Percentiles rank a stretch among this genome's conserved stretches.
phyloP scores from a whole-genome alignment of 1,284 basidiomycete species.

The Ustilago esculenta region DNA sequence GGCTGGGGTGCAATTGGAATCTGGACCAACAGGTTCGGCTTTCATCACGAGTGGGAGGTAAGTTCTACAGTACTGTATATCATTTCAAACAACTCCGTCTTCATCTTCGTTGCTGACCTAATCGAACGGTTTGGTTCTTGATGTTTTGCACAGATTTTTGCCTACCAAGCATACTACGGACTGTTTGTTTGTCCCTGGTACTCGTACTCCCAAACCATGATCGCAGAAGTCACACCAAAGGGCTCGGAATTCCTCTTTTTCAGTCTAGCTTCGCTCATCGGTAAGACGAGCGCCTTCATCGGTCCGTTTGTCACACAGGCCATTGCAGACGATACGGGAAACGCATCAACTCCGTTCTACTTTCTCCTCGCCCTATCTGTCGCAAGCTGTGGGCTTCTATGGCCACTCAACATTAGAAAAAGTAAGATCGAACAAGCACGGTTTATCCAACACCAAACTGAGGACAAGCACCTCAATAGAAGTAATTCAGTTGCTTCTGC shows the following conservation, averaged over 20 bases:
- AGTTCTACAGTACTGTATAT: too few species aligned
- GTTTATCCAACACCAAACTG: conserved; percentile 32
- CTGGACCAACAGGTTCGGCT: conserved; percentile 78
- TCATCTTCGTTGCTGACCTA: not conserved
- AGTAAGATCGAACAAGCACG: conserved; percentile 71
- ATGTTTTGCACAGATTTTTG: not conserved
- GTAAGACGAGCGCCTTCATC: conserved; percentile 73
- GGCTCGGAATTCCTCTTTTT: conserved; percentile 75
- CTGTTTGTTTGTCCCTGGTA: conserved; percentile 86
- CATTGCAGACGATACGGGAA: conserved; percentile 70
- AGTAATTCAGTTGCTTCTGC: too few species aligned
- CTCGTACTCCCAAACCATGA: conserved; percentile 84
- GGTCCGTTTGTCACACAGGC: conserved; percentile 77
- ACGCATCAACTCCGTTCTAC: conserved; percentile 83
- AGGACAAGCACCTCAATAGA: conserved; percentile 25
- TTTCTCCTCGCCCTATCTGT: conserved; percentile 80
- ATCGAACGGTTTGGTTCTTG: not conserved
- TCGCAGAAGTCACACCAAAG: conserved; percentile 80
- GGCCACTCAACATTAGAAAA: conserved; percentile 76
- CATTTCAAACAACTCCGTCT: too few species aligned
- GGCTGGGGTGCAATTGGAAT: conserved; percentile 88
- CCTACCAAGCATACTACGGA: conserved; percentile 26
- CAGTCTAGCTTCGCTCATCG: conserved; percentile 76
- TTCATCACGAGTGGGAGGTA: conserved; percentile 37
- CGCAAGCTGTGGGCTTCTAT: conserved; percentile 77